A percentile compares a stretch with the other conserved stretches of the same genome.
These are phyloP conservation scores for Rosa rugosa DNA, from an alignment of 306 rosid species.

Conservation along the genomic window DNA sequence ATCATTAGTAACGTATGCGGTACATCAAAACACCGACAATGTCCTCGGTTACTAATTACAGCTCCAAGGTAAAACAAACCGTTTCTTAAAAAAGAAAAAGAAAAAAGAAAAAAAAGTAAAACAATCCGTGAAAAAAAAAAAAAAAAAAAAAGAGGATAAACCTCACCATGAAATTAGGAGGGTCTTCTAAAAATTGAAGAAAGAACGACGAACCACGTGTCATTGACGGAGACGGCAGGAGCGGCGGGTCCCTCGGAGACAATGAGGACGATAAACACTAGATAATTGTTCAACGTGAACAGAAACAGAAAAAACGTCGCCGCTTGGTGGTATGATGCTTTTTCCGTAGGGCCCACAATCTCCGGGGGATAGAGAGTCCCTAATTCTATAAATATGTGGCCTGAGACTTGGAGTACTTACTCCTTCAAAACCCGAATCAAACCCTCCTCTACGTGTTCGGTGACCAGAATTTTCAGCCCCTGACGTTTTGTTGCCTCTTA, in stretches of 20 bases:
- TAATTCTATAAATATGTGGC: constrained; percentile 49
- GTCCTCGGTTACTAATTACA: too few species aligned
- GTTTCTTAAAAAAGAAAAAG: too few species aligned
- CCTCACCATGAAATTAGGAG: constrained; percentile 19
- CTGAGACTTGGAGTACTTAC: constrained; percentile 16
- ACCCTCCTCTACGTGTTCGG: not conserved
- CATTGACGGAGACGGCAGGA: not conserved
- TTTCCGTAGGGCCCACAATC: not conserved
- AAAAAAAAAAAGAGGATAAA: constrained; percentile 31
- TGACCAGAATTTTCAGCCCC: not conserved
- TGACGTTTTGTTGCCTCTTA: constrained; percentile 31
- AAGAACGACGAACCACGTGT: constrained; percentile 44
- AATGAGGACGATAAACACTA: not conserved
- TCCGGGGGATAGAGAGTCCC: not conserved
- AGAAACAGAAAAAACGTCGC: constrained; percentile 36
- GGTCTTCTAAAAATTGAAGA: not conserved
- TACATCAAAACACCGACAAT: too few species aligned
- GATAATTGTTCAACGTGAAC: not conserved
- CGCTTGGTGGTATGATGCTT: constrained; percentile 16
- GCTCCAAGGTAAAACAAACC: not conserved
- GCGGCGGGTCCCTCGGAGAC: constrained; percentile 38
- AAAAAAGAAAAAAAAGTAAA: too few species aligned
- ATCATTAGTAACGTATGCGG: too few species aligned
- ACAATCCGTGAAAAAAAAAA: too few species aligned
- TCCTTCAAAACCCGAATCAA: constrained; percentile 12